Evolutionary conservation across 2,329 filamentous ascomycete genomes (phyloP).

Genomic region (Endoconidiophora polonica): DNA sequence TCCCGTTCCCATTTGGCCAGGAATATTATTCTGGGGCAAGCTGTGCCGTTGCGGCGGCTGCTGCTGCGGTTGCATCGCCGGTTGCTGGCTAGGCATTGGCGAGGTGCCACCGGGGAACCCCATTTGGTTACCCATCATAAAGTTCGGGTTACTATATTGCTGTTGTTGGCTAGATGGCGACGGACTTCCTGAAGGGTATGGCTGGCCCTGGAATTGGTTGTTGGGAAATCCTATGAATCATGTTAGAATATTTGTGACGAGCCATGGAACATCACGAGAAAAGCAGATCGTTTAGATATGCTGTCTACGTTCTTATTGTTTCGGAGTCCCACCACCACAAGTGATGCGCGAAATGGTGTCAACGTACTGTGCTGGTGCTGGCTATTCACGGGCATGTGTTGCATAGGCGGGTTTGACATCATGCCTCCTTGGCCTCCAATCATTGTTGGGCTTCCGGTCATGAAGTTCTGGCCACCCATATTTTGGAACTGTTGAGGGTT

Average conservation of each 20-base stretch:
- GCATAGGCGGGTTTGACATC: constrained; percentile 46
- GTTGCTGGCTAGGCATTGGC: constrained; percentile 34
- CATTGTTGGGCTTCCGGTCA: constrained; percentile 33
- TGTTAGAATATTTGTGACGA: not conserved
- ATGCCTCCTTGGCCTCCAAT: constrained; percentile 40
- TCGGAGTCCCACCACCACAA: too few species aligned
- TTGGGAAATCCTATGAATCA: constrained; percentile 4
- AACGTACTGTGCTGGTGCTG: not conserved
- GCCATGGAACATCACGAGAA: not conserved
- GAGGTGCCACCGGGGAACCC: constrained; percentile 36
- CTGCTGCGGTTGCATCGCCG: constrained; percentile 42
- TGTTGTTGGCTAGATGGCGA: constrained; percentile 10
- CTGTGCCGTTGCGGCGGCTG: constrained; percentile 37
- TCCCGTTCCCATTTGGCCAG: constrained; percentile 17
- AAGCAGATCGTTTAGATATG: not conserved
- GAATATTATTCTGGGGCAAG: constrained; percentile 30
- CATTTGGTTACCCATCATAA: constrained; percentile 19
- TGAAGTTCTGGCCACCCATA: constrained; percentile 37
- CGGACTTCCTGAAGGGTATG: constrained; percentile 4
- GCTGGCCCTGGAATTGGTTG: constrained; percentile 8
- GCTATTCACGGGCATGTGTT: constrained; percentile 41
- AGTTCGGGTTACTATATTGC: constrained; percentile 13
- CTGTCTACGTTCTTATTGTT: too few species aligned
- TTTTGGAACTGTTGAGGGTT: constrained; percentile 12
- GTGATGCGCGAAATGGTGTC: too few species aligned